Evolutionary conservation across 192 early-diverging fungal species (phyloP).

Genomic region (Funneliformis geosporum): DNA sequence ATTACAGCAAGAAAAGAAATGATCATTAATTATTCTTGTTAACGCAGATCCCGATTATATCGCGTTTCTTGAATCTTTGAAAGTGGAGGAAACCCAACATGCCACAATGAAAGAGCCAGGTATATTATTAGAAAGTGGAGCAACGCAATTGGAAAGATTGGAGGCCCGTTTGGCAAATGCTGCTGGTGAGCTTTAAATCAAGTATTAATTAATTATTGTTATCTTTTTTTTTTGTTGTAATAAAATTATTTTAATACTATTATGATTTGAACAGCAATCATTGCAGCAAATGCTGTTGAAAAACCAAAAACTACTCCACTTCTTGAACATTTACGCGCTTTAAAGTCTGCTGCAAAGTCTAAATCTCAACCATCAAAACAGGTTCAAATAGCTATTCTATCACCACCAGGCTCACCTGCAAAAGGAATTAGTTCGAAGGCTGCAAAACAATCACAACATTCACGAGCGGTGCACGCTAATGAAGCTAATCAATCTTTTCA

Average conservation of each 20-base stretch:
- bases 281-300: constrained; percentile 38
- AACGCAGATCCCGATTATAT: constrained; percentile 71
- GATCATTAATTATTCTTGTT: neutral
- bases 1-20: neutral
- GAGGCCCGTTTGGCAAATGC: constrained; percentile 38
- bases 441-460: neutral
- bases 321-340: constrained; percentile 69
- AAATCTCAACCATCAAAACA: constrained; percentile 44
- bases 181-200: constrained; percentile 34
- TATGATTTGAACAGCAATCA: neutral
- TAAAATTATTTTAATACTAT: neutral
- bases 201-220: neutral
- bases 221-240: neutral
- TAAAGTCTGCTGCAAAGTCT: constrained; percentile 64
- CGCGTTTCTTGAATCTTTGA: constrained; percentile 71
- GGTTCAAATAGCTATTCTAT: neutral
- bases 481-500: too few species aligned
- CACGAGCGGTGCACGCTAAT: too few species aligned
- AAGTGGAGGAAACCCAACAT: constrained; percentile 44
- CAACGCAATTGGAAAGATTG: constrained; percentile 54
- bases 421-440: constrained; percentile 31
- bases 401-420: neutral
- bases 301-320: constrained; percentile 77
- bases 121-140: constrained; percentile 44
- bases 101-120: constrained; percentile 42